Base-by-base conservation (phyloP, 2,329 filamentous ascomycete genomes). In the Diaporthe capsici region DNA sequence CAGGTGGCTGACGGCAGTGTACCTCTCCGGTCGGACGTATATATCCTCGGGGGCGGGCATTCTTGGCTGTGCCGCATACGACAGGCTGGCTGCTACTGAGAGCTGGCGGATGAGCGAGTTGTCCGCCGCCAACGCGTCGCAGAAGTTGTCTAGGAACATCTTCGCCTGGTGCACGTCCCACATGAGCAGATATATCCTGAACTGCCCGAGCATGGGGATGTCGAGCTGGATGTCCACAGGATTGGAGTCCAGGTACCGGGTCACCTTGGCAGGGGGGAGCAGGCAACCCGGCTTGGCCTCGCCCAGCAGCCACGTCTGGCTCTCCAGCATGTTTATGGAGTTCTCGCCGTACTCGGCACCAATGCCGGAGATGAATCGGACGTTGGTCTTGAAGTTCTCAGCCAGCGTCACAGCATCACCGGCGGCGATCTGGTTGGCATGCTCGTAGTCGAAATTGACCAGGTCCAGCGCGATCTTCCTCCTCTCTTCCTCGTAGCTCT, bases 211-310 rank as follows among this genome's bases (percentile, higher is more conserved):
- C 83, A 95, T 90, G 1, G 94, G 94, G 60, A 95, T 94, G 80
- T 95, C 94, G 8, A 95, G 90, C 81, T 96, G 93, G 39, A 95
- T 86, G 79, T 95, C 92, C 57, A 96, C 91, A 0, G 94, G 94
- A 79, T 95, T 96, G 4, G 93, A 92, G 83, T 96, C 94, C 71
- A 95, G 90, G 81, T 93, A 95, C 39, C 94, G 89, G 0, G 92
- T 94, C 25, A 93, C 93, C 83, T 91, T 93, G 55, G 92, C 92
- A 3, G 94, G 94, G 4, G 92, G 89, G 37, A 94, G 86, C 31
- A 90, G 84, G 68, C 88, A 90, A 10, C 89, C 89, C 4, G 89
- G 88, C 76, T 86, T 87, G 63, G 88, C 87, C 37, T 88, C 86
- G 53, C 88, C 88, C 80, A 86, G 84, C 25, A 84, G 83, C 65